These are phyloP conservation scores for Phalaenopsis aphrodite DNA, from an alignment of 106 monocot genomes.

Conservation along the genomic window DNA sequence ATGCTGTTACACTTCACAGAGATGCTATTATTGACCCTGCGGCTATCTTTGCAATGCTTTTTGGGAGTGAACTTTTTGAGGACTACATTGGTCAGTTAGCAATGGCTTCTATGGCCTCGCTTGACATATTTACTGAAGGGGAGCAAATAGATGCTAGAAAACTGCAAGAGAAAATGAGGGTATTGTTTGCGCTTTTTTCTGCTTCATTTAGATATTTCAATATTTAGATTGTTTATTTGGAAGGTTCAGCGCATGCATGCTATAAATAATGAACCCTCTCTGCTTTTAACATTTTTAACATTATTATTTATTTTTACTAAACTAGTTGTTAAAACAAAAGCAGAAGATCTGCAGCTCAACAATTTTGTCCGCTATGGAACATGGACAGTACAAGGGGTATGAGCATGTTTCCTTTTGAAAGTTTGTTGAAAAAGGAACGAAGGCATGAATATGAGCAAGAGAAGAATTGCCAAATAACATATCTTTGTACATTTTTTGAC, in stretches of 20 bases:
- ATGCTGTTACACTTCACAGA: constrained; percentile 23
- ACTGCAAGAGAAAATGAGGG: constrained; percentile 90
- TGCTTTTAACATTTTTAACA: no score
- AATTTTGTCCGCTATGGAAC: background rate
- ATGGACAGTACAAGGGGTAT: no score
- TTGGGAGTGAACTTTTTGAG: constrained; percentile 97
- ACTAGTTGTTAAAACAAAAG: no score
- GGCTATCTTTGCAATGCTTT: constrained; percentile 99
- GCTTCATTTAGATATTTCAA: background rate
- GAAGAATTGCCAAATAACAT: no score
- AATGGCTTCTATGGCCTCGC: constrained; percentile 98
- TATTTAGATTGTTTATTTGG: background rate
- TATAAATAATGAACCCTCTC: no score
- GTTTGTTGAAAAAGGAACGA: no score
- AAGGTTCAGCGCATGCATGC: no score
- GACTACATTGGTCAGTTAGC: constrained; percentile 96
- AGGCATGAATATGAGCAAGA: no score
- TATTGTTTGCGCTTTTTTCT: constrained; percentile 19
- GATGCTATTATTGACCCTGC: constrained; percentile 93
- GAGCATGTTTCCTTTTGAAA: no score
- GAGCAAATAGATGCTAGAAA: constrained; percentile 77
- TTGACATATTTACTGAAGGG: constrained; percentile 69
- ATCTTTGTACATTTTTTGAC: no score
- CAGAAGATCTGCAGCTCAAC: background rate
- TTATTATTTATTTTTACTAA: no score